Percentiles rank a stretch among this genome's conserved stretches.
Conservation (phyloP, 164 flowering plant species). For the Vitis vinifera region DNA sequence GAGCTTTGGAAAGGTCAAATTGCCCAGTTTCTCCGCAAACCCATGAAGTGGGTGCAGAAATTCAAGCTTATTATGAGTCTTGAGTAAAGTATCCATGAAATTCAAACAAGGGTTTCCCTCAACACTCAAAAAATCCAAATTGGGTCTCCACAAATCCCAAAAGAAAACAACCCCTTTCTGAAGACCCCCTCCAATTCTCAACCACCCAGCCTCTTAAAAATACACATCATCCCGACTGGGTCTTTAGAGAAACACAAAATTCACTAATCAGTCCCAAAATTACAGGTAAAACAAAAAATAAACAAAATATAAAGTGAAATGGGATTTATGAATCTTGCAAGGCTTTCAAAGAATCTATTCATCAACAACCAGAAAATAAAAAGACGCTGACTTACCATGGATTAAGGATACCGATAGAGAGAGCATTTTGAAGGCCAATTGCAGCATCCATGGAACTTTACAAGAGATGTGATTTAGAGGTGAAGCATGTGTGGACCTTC, state of each 20-base stretch:
- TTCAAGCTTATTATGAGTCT: slow-evolving; percentile 65
- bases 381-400: not conserved
- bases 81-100: slow-evolving; percentile 75
- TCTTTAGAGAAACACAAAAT: not conserved
- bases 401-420: slow-evolving; percentile 2
- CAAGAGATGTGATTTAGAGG: slow-evolving; percentile 6
- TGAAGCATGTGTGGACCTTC: slow-evolving; percentile 20
- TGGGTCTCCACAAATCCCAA: slow-evolving; percentile 6
- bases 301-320: not conserved
- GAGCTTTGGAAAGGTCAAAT: slow-evolving; percentile 37
- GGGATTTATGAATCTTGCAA: not conserved
- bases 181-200: slow-evolving; percentile 3
- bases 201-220: too few species aligned
- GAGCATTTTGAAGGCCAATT: not conserved
- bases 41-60: slow-evolving; percentile 55
- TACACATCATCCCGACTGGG: not conserved
- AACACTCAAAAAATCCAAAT: slow-evolving; percentile 6
- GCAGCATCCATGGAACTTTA: not conserved
- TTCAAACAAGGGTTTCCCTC: not conserved
- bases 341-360: not conserved
- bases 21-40: slow-evolving; percentile 42
- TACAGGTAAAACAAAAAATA: not conserved
- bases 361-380: not conserved
- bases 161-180: not conserved
- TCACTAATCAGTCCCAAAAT: not conserved